Evolutionary conservation across 2,329 filamentous ascomycete species (phyloP), one percentile per base, ranked within the genome.

Genomic region (Blastomyces silverae): DNA sequence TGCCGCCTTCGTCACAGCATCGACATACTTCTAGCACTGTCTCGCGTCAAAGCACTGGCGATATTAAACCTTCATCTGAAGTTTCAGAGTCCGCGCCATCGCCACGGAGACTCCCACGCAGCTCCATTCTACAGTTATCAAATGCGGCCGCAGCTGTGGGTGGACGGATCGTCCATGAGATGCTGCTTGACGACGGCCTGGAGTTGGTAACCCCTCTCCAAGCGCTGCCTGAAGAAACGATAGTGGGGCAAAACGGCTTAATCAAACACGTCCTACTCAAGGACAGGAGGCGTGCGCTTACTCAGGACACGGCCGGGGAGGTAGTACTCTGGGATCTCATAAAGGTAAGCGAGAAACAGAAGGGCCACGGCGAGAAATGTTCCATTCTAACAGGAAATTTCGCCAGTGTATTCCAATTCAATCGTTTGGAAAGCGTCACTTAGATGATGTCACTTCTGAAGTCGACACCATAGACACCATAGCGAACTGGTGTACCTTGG

Each of bases 311-410:
- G 2, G 92, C 93, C 0, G 94, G 94, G 20, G 94, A 99, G 73
- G 92, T 97, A 2, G 81, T 97, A 58, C 79, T 99, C 68, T 99
- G 94, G 94, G 94, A 99, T 81, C 80, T 99, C 50, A 83, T 99
- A 57, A 87, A 89, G 80, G 90, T 92, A 79, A 68, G 80, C 71
- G 10, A 50, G 25, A 34, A 34, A 6, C 11, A 48, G 28, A 31
- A 48, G 8, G 44, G 1, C 13, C 37, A 17, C 56, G 11, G 10
- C n/a, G 10, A 56, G 37, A 20, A 53, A n/a, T 44, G 57, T 62
- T 28, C 3, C 28, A 15, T 37, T n/a, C 64, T 55, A 64, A 65
- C 31, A 8, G 48, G 75, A 59, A 71, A 72, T 65, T 37, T 3
- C 25, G 28, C 63, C 68, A 94, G 87, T 97, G 94, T 74, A 84